Conservation (phyloP, 306 rosid species). For the Cotoneaster glaucophyllus region DNA sequence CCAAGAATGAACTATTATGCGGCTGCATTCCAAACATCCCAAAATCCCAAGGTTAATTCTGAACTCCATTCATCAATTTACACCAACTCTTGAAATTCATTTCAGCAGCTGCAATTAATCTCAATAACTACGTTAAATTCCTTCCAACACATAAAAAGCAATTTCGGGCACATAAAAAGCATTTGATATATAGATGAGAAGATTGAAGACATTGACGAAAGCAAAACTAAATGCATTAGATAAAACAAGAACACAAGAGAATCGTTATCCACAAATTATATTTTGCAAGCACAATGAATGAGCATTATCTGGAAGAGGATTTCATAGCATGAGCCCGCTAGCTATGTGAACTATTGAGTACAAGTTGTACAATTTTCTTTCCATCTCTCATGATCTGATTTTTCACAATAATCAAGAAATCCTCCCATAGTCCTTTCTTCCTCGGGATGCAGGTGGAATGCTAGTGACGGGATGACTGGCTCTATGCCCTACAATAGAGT, state of each 20-base stretch:
- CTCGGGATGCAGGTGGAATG: constrained; percentile 76
- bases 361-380: constrained; percentile 23
- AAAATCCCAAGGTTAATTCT: neutral
- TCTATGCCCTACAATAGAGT: constrained; percentile 63
- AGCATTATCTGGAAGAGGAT: constrained; percentile 35
- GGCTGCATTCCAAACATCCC: neutral
- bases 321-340: constrained; percentile 25
- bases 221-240: constrained; percentile 45
- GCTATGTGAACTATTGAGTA: constrained; percentile 37
- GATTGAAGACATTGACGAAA: constrained; percentile 28
- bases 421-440: constrained; percentile 86
- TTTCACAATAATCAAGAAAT: constrained; percentile 40
- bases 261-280: constrained; percentile 49
- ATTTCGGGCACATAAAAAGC: neutral
- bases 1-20: neutral
- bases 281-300: constrained; percentile 60
- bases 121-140: neutral
- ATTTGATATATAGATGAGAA: neutral
- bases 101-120: constrained; percentile 20
- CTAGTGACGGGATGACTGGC: constrained; percentile 67
- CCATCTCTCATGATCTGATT: constrained; percentile 30
- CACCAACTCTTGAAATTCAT: constrained; percentile 2
- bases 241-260: constrained; percentile 9
- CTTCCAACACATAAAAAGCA: constrained; percentile 9
- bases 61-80: constrained; percentile 7